Conservation (phyloP, 805 yeast species). For the Millerago galiae region DNA sequence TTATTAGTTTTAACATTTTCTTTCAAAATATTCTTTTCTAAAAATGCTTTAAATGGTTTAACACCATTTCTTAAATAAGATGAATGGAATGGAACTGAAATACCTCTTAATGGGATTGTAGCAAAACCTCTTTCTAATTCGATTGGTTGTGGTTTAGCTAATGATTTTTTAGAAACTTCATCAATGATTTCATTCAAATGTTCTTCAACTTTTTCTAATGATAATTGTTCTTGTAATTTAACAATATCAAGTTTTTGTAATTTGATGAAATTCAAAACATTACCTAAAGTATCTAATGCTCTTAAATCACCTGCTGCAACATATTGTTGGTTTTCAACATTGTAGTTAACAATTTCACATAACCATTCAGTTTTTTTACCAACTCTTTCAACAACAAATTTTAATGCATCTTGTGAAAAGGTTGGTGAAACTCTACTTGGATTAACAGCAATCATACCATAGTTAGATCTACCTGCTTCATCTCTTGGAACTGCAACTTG, state of each 20-base stretch:
- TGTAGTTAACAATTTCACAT: conserved; percentile 95
- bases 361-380: conserved; percentile 84
- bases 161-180: conserved; percentile 76
- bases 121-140: conserved; percentile 97
- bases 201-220: conserved; percentile 81
- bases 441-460: conserved; percentile 98
- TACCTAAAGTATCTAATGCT: conserved; percentile 87
- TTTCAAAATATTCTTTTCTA: conserved; percentile 91
- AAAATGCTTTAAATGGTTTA: conserved; percentile 96
- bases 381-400: conserved; percentile 90
- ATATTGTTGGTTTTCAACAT: conserved; percentile 96
- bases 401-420: conserved; percentile 87
- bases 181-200: conserved; percentile 83
- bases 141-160: conserved; percentile 92
- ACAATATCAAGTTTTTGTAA: conserved; percentile 90
- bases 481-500: conserved; percentile 99
- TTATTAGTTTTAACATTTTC: conserved; percentile 93
- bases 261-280: conserved; percentile 89
- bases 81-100: conserved; percentile 99
- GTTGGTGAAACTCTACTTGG: conserved; percentile 89
- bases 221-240: conserved; percentile 74
- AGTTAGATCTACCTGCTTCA: conserved; percentile 88
- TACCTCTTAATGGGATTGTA: conserved; percentile 95
- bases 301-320: conserved; percentile 99
- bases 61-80: conserved; percentile 98